phyloP scores from a whole-genome alignment of 768 basidiomycete genomes.

The Postia placenta region DNA sequence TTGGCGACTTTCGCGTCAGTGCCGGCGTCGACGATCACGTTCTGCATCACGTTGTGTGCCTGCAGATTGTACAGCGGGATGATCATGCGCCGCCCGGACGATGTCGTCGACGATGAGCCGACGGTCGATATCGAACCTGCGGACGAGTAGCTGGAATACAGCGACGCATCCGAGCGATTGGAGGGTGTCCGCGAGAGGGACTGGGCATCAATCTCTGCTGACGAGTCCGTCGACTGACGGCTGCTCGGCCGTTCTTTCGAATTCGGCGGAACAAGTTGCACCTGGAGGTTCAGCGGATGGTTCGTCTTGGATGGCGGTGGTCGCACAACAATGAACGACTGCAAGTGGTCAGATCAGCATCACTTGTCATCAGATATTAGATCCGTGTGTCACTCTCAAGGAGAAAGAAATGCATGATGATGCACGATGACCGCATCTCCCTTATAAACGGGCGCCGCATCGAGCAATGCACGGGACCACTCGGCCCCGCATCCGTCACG shows the following conservation, averaged over 20 bases:
- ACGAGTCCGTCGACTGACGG: slow-evolving; percentile 40
- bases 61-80: slow-evolving; percentile 84
- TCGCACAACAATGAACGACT: slow-evolving; percentile 91
- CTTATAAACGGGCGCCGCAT: too few species aligned
- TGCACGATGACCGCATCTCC: too few species aligned
- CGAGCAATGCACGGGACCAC: too few species aligned
- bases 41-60: slow-evolving; percentile 84
- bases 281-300: slow-evolving; percentile 85
- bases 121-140: slow-evolving; percentile 20
- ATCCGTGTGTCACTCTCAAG: too few species aligned
- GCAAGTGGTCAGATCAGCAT: slow-evolving; percentile 1
- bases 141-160: slow-evolving; percentile 43
- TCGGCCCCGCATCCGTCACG: too few species aligned
- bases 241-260: slow-evolving; percentile 33
- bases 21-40: slow-evolving; percentile 81
- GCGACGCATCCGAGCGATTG: slow-evolving; percentile 44
- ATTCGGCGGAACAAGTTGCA: slow-evolving; percentile 80
- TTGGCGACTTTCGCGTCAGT: slow-evolving; percentile 83
- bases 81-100: slow-evolving; percentile 60
- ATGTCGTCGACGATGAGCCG: slow-evolving; percentile 30
- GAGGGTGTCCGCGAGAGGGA: slow-evolving; percentile 37
- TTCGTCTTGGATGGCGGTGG: slow-evolving; percentile 83
- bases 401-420: too few species aligned
- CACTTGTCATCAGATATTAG: too few species aligned
- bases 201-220: slow-evolving; percentile 22